These are phyloP conservation scores for Neonothopanus nambi DNA, from an alignment of 1,284 basidiomycete genomes.

Conservation along the genomic window DNA sequence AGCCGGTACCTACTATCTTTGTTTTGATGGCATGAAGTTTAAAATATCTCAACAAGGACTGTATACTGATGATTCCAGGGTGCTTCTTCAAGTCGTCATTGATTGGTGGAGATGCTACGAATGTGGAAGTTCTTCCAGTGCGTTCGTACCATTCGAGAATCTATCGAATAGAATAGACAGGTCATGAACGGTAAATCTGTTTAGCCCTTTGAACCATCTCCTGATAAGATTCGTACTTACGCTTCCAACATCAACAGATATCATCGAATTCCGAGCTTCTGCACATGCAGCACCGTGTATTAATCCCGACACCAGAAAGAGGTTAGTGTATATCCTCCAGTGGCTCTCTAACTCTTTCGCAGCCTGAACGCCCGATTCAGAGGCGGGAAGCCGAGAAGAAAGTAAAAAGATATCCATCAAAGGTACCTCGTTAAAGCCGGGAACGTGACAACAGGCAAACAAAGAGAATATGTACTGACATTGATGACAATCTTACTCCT, in stretches of 20 bases:
- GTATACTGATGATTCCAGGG: slow-evolving; percentile 49
- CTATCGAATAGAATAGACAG: slow-evolving; percentile 30
- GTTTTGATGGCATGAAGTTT: slow-evolving; percentile 40
- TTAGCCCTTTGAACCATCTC: not conserved
- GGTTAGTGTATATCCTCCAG: slow-evolving; percentile 47
- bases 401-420: not conserved
- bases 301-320: slow-evolving; percentile 50
- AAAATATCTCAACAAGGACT: slow-evolving; percentile 48
- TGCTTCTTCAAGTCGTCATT: slow-evolving; percentile 29
- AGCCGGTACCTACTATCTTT: slow-evolving; percentile 42
- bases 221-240: slow-evolving; percentile 38
- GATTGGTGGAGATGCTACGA: not conserved
- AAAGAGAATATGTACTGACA: slow-evolving; percentile 43
- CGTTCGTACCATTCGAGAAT: slow-evolving; percentile 43
- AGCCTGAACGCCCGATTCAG: slow-evolving; percentile 52
- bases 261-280: slow-evolving; percentile 45
- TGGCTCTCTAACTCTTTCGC: slow-evolving; percentile 38
- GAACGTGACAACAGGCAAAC: not conserved
- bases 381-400: slow-evolving; percentile 53
- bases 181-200: not conserved
- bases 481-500: slow-evolving; percentile 47
- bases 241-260: slow-evolving; percentile 49
- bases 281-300: slow-evolving; percentile 56
- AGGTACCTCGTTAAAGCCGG: not conserved
- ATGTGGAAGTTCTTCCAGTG: slow-evolving; percentile 18